A percentile compares a stretch with the other conserved stretches of the same genome.
These are phyloP conservation scores for Epichloe sp. DNA, from an alignment of 2,329 filamentous ascomycete species.

Conservation along the genomic window DNA sequence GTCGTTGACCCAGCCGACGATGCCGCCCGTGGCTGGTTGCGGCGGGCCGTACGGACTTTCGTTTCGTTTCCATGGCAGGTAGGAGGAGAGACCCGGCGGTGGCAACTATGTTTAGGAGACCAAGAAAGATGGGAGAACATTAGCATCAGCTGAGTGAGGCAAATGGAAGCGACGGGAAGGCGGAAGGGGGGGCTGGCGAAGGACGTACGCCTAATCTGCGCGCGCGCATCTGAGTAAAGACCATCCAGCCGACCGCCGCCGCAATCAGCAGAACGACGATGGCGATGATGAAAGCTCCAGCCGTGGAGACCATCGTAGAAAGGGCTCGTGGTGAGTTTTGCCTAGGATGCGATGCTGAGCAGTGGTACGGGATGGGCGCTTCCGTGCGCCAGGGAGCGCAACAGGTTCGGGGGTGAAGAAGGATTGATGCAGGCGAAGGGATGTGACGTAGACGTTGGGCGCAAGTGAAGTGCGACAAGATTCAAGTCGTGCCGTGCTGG, in stretches of 20 bases:
- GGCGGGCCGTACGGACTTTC: constrained; percentile 36
- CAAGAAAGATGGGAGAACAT: neutral
- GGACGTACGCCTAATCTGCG: constrained; percentile 52
- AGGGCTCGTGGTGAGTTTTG: neutral
- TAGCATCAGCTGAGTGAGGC: neutral
- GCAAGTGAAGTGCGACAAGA: no score
- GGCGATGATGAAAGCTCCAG: constrained; percentile 60
- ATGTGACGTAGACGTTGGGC: neutral
- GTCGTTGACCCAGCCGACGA: constrained; percentile 61
- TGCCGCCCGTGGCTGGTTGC: constrained; percentile 44
- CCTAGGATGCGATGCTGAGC: neutral
- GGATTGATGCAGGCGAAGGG: neutral
- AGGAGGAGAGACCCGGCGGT: constrained; percentile 51
- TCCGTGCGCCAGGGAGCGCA: neutral
- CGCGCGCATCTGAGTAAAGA: constrained; percentile 60
- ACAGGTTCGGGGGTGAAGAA: no score
- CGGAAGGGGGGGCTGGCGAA: neutral
- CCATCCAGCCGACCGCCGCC: constrained; percentile 50
- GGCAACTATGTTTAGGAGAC: constrained; percentile 39
- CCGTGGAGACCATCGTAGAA: constrained; percentile 39
- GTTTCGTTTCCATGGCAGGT: constrained; percentile 55
- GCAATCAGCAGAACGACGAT: constrained; percentile 48
- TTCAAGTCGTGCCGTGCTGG: neutral
- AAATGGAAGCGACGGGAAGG: neutral
- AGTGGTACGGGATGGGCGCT: neutral